A percentile compares a stretch with the other conserved stretches of the same genome.
Evolutionary conservation across 176 grass and related monocot species (phyloP).

Genomic region (Metroxylon sagu): DNA sequence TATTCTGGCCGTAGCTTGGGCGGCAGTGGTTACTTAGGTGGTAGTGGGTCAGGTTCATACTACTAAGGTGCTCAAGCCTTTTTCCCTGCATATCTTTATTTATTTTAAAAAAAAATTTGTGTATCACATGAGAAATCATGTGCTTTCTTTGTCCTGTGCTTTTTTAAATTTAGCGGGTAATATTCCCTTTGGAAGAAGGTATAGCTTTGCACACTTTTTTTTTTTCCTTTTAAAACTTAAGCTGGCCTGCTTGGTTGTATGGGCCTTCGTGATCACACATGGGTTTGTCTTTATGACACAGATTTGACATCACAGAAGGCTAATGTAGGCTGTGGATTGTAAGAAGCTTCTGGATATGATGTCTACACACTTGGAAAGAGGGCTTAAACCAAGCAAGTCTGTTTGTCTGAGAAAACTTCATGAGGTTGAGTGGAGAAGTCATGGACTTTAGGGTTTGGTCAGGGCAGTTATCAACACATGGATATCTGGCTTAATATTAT

Average conservation of each 20-base stretch:
- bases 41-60: constrained; percentile 62
- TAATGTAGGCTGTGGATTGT: constrained; percentile 63
- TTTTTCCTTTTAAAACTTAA: constrained; percentile 8
- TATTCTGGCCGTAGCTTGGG: constrained; percentile 45
- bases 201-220: constrained; percentile 24
- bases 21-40: constrained; percentile 46
- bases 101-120: neutral
- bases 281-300: constrained; percentile 63
- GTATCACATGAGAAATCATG: neutral
- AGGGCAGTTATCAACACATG: neutral
- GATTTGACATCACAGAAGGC: constrained; percentile 49
- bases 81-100: neutral
- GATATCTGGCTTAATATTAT: constrained; percentile 10
- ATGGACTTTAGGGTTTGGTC: neutral
- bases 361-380: constrained; percentile 44
- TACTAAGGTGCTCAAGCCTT: constrained; percentile 52
- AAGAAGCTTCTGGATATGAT: constrained; percentile 48
- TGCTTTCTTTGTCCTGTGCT: too few species aligned
- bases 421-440: constrained; percentile 3
- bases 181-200: constrained; percentile 15
- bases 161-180: neutral
- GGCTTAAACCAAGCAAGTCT: constrained; percentile 24
- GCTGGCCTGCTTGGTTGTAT: constrained; percentile 18
- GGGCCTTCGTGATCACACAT: constrained; percentile 43
- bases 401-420: constrained; percentile 7